These are phyloP conservation scores for Adansonia madagascariensis DNA, from an alignment of 441 rosid genomes.

Conservation along the genomic window DNA sequence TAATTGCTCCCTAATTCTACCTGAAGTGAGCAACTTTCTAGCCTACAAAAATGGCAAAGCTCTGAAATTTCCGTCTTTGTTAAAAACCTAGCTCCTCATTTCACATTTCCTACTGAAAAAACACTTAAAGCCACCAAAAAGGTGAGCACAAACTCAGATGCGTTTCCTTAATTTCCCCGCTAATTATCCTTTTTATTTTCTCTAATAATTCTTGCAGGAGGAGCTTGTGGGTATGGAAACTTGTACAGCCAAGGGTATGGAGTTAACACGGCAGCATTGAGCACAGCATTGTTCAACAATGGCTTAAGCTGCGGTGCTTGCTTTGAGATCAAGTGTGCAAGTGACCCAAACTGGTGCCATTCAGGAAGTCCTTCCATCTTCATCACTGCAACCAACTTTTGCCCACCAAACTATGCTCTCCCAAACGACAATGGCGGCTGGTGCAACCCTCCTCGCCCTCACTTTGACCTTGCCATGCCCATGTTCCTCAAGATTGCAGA, in stretches of 20 bases:
- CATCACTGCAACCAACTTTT: slow-evolving; percentile 68
- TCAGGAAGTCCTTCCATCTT: slow-evolving; percentile 61
- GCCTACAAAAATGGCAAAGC: not conserved
- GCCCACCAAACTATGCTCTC: slow-evolving; percentile 67
- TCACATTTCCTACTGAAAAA: not conserved
- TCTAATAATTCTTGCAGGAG: slow-evolving; percentile 42
- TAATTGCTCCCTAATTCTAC: not conserved
- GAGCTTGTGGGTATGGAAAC: slow-evolving; percentile 76
- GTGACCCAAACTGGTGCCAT: slow-evolving; percentile 65
- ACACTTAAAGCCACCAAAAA: not conserved
- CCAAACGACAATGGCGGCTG: slow-evolving; percentile 72
- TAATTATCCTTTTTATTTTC: not conserved
- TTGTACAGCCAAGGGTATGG: slow-evolving; percentile 74
- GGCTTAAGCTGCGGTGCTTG: slow-evolving; percentile 74
- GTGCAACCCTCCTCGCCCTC: slow-evolving; percentile 81
- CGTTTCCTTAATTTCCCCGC: not conserved
- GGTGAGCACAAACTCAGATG: not conserved
- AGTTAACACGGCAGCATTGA: slow-evolving; percentile 67
- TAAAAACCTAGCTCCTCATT: not conserved
- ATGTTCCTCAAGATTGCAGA: slow-evolving; percentile 66
- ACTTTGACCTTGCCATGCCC: slow-evolving; percentile 84
- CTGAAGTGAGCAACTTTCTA: not conserved
- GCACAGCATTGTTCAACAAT: slow-evolving; percentile 71
- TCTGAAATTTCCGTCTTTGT: not conserved
- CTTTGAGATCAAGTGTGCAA: slow-evolving; percentile 61